Base-by-base conservation (phyloP, 768 basidiomycete genomes). In the Boletales sp. region DNA sequence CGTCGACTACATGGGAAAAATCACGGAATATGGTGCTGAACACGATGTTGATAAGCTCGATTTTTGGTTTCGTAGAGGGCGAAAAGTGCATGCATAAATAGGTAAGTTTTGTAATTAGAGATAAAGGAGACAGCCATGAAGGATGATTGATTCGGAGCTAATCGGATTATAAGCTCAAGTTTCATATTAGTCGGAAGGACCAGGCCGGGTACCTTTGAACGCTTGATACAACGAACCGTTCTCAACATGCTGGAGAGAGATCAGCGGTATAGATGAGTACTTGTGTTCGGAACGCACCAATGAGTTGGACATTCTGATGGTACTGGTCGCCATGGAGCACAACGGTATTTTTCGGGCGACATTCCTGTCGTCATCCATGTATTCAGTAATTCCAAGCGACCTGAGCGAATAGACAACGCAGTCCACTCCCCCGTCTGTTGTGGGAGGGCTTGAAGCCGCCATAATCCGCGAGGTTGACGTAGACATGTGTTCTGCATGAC, bases 71-170 rank as follows among this genome's bases (percentile, higher is more conserved):
- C 56, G 13, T 58, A 52, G 31, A 61, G 49, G 9, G 57, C 55
- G 13, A 61, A 66, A 4, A 65, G 40, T 4, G 42, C 59, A 43
- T 61, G 64, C 46, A 53, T 50, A 31, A 59, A 57, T 9, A 65
- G 49, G 48, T 56, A 62, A 2, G 63, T 56, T 19, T 47, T 55
- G 36, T 64, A 61, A 36, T 57, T 47, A 15, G 43, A 5, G n/a
- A 62, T 60, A 18, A 55, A 57, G 6, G 58, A 64, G 18, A 51
- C 54, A 0, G 19, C 59, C 19, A 59, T 8, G 13, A 54, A 59
- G 13, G 55, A 57, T 8, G 54, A 59, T 21, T 56, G 51, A 8
- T 43, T 29, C 11, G 55, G 55, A 19, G 55, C 53, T 63, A 27
- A n/a, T 35, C n/a, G 8, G 27, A 30, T 32, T 15, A 8, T 10